Percentiles rank a stretch among this genome's conserved stretches.
Evolutionary conservation across 2,329 filamentous ascomycete species (phyloP).

Genomic region (Periglandula ipomoeae): DNA sequence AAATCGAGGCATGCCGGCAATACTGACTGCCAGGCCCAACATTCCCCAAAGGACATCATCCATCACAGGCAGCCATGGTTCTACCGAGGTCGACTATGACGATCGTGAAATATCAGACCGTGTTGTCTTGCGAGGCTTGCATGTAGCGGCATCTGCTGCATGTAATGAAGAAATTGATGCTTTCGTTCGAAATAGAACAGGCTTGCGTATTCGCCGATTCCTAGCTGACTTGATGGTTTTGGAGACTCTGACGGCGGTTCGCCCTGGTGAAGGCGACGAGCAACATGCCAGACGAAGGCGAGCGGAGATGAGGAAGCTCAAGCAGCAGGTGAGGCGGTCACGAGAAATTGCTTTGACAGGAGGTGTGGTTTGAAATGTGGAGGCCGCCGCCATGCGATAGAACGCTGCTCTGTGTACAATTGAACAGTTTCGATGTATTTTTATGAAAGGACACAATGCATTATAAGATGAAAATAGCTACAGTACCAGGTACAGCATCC

Average conservation of each 20-base stretch:
- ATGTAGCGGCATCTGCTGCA: conserved; percentile 46
- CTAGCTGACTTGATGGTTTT: conserved; percentile 44
- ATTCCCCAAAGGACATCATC: conserved; percentile 28
- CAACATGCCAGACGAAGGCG: conserved; percentile 19
- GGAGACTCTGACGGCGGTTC: conserved; percentile 32
- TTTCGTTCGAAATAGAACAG: conserved; percentile 41
- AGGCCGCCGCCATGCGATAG: neutral
- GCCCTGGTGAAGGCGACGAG: conserved; percentile 14
- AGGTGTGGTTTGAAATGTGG: conserved; percentile 7
- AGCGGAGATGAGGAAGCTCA: conserved; percentile 25
- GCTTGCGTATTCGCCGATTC: conserved; percentile 43
- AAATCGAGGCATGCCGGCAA: conserved; percentile 16
- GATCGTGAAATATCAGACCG: conserved; percentile 34
- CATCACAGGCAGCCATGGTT: conserved; percentile 16
- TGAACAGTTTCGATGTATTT: conserved; percentile 2
- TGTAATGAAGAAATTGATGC: conserved; percentile 45
- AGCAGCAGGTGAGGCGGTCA: conserved; percentile 26
- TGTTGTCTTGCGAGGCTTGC: conserved; percentile 45
- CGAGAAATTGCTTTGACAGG: conserved; percentile 15
- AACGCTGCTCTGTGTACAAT: neutral
- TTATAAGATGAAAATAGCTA: conserved; percentile 4
- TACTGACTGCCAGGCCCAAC: conserved; percentile 20
- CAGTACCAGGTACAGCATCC: neutral
- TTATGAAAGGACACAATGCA: conserved; percentile 3
- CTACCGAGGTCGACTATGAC: conserved; percentile 19